Conservation (phyloP, 192 early-diverging fungal genomes). For the Spinellus fusiger region DNA sequence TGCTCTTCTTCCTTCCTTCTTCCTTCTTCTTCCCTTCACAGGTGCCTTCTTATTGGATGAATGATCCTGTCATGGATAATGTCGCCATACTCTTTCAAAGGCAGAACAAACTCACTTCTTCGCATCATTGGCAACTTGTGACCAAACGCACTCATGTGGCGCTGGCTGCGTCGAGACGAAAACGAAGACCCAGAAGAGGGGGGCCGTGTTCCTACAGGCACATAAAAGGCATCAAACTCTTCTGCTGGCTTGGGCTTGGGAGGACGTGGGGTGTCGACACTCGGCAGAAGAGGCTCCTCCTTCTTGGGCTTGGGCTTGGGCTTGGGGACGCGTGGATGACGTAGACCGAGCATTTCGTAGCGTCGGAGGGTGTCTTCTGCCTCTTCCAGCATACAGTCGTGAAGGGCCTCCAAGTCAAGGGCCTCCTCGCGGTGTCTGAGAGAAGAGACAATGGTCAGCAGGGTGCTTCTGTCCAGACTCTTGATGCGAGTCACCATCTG, state of each 20-base stretch:
- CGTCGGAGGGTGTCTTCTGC: slow-evolving; percentile 39
- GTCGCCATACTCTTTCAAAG: slow-evolving; percentile 26
- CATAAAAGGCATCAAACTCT: background rate
- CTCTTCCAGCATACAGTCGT: slow-evolving; percentile 36
- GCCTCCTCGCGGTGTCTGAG: slow-evolving; percentile 18
- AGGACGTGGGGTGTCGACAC: background rate
- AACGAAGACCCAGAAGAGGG: background rate
- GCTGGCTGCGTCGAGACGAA: slow-evolving; percentile 21
- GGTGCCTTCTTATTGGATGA: too few relatives aligned
- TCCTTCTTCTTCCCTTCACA: background rate
- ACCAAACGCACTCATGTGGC: slow-evolving; percentile 40
- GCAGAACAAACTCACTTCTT: slow-evolving; percentile 30
- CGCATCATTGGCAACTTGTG: slow-evolving; percentile 28
- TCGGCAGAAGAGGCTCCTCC: background rate
- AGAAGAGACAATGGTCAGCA: slow-evolving; percentile 19
- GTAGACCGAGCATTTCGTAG: slow-evolving; percentile 40
- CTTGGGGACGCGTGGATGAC: slow-evolving; percentile 2
- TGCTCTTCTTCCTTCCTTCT: background rate
- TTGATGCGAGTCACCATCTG: slow-evolving; percentile 42
- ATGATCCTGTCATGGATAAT: slow-evolving; percentile 25
- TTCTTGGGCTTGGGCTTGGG: background rate
- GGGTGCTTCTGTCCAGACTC: slow-evolving; percentile 37
- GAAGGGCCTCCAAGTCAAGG: slow-evolving; percentile 16
- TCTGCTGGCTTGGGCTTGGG: background rate
- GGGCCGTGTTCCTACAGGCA: background rate